Percentiles rank a stretch among this genome's conserved stretches.
phyloP scores from a whole-genome alignment of 768 basidiomycete species.

The Suillus variegatus region DNA sequence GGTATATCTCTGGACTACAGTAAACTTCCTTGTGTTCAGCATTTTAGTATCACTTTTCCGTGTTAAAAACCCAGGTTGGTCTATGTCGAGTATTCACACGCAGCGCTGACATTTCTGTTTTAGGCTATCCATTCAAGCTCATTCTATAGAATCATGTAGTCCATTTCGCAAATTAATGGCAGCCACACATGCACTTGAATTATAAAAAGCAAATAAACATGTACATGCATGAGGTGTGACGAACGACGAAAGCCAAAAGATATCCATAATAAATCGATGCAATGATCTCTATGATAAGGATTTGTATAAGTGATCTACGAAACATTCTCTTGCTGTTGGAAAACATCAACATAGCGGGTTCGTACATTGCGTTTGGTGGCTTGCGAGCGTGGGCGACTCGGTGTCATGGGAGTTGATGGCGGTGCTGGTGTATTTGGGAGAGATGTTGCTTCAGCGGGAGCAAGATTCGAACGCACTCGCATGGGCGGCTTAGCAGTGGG shows the following conservation, averaged over 20 bases:
- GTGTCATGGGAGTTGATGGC: slow-evolving; percentile 33
- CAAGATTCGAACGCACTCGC: slow-evolving; percentile 68
- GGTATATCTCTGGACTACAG: slow-evolving; percentile 85
- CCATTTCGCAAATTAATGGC: slow-evolving; percentile 13
- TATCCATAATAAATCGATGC: slow-evolving; percentile 5
- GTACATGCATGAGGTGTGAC: slow-evolving; percentile 12
- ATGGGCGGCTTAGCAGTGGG: slow-evolving; percentile 52
- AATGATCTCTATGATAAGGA: slow-evolving; percentile 6
- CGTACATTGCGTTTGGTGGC: slow-evolving; percentile 74
- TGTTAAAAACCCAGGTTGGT: slow-evolving; percentile 84
- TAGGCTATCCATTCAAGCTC: slow-evolving; percentile 83
- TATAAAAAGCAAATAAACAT: slow-evolving; percentile 7
- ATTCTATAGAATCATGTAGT: slow-evolving; percentile 49
- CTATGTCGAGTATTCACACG: not conserved
- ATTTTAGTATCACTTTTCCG: slow-evolving; percentile 85
- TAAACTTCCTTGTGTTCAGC: slow-evolving; percentile 84
- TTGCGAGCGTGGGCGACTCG: slow-evolving; percentile 53
- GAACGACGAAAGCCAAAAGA: slow-evolving; percentile 15
- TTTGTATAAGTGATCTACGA: slow-evolving; percentile 13
- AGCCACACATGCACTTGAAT: slow-evolving; percentile 18
- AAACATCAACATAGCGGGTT: slow-evolving; percentile 89
- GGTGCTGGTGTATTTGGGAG: slow-evolving; percentile 33
- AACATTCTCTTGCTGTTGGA: slow-evolving; percentile 54
- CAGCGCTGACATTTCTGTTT: slow-evolving; percentile 9
- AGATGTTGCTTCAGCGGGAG: slow-evolving; percentile 45